Evolutionary conservation across 805 yeast genomes (phyloP).

Genomic region (Ogataea nitratoaversa): DNA sequence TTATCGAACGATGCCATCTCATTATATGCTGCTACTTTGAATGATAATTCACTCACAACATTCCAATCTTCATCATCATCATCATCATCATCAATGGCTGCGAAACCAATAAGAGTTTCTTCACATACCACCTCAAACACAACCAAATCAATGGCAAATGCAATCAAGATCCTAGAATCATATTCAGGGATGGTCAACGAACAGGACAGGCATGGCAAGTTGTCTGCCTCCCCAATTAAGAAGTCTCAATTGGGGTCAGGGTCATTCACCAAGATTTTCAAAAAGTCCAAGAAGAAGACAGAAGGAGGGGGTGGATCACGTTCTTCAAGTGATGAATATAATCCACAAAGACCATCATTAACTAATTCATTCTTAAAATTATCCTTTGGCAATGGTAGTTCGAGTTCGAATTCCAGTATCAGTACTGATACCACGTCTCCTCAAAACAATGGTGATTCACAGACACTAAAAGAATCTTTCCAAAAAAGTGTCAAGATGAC

Average conservation of each 20-base stretch:
- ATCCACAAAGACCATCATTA: background rate
- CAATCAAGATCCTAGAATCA: conserved; percentile 11
- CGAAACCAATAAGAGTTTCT: background rate
- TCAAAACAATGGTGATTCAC: too few relatives aligned
- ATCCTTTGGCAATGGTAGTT: background rate
- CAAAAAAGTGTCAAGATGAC: too few relatives aligned
- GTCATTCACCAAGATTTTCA: conserved; percentile 10
- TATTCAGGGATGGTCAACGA: conserved; percentile 22
- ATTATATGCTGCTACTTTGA: conserved; percentile 8
- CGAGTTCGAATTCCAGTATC: too few relatives aligned
- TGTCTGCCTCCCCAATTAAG: conserved; percentile 12
- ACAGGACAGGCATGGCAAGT: conserved; percentile 12
- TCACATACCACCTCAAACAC: background rate
- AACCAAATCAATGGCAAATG: background rate
- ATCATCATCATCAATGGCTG: background rate
- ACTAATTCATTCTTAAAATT: background rate
- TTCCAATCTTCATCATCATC: background rate
- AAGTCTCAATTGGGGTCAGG: background rate
- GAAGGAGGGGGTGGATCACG: too few relatives aligned
- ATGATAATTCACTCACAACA: background rate
- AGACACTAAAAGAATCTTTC: too few relatives aligned
- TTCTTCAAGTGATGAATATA: too few relatives aligned
- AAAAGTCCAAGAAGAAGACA: conserved; percentile 5
- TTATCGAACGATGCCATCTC: conserved; percentile 19
- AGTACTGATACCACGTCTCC: too few relatives aligned